Base-by-base conservation (phyloP, 208 protist species). In the Trypanosoma vivax region DNA sequence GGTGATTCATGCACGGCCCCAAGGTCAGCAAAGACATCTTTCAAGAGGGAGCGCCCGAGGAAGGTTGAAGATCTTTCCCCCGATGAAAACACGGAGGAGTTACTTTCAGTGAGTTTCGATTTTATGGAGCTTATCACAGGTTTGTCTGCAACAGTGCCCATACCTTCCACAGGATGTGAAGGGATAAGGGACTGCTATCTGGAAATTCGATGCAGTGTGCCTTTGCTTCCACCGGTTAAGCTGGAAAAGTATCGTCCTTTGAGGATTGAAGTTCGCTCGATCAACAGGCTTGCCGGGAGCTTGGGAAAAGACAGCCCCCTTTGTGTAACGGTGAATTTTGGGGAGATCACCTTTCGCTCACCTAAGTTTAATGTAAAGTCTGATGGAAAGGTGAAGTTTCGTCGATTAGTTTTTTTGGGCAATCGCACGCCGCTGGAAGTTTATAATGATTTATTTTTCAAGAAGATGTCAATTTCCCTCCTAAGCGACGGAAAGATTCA, bases 201-300 rank as follows among this genome's bases (percentile, higher is more conserved):
- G n/a, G 60, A 59, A 29, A n/a, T 53, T 53, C 37, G 51, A 38
- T 54, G 35, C 18, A 63, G 67, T 24, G 49, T 28, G 9, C 50
- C 57, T 13, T 52, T 80, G 45, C 38, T 70, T 25, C 35, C 61
- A 24, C 51, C 45, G 0, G 37, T 21, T 11, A 41, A 61, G 24
- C 33, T 73, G 6, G 34, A 41, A 28, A 62, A 56, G 37, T 76
- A 62, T 30, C 54, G 73, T 2, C 73, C 73, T 9, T 37, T 80
- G 18, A 57, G 53, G 18, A 59, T 73, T 53, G 59, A 62, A 21
- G 6, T 73, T 21, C 38, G 38, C 39, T 51, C 66, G 5, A 45
- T 73, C 35, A 33, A 14, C 14, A 55, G 51, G 48, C 30, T 65
- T 45, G 40, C 50, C 1, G 35, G 28, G 24, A 14, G 18, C 31